Base-by-base conservation (phyloP, 2,329 filamentous ascomycete genomes). In the Alternaria postmessia region DNA sequence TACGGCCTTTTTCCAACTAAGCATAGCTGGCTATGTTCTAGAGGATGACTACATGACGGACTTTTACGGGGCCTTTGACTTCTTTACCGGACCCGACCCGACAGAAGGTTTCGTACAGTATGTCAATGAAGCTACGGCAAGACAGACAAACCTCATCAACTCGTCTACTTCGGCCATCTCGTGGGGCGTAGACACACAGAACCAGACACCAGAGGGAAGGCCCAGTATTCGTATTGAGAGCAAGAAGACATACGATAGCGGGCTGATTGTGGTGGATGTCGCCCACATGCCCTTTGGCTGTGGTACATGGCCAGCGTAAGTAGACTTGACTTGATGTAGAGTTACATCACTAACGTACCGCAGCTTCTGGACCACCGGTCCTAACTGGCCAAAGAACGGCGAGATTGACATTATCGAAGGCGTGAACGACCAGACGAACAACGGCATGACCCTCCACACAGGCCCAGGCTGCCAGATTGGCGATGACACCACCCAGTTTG, bases 381-480 rank as follows among this genome's bases (percentile, higher is more conserved):
- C 72, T 5, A 64, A 72, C 41, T 75, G 73, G 73, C 73, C 73
- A 5, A 64, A 62, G 14, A 74, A 71, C n/a, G 82, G 83, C 54
- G 83, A 84, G 53, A 82, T 82, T 58, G 83, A 85, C 59, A 83
- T 84, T 53, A 67, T 84, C 39, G 83, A 85, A 64, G 81, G 78
- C 22, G 81, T 83, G 32, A 81, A 84, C 68, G 74, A 79, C 12
- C 72, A 77, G 38, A 64, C 69, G 7, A 64, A 69, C 54, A 84
- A 84, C 63, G 69, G 68, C 14, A 81, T 83, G 75, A 83, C 83
- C 1, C 75, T 85, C 11, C 83, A 85, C 70, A 84, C 82, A 1
- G 73, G 71, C 4, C 73, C 80, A 4, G 79, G 79, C 46, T 85
- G 83, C 68, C 64, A 66, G 14, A 79, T 84, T 48, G 74, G 76